Percentiles rank a stretch among this genome's conserved stretches.
Conservation (phyloP, 805 yeast genomes). For the Lachancea mirantina region DNA sequence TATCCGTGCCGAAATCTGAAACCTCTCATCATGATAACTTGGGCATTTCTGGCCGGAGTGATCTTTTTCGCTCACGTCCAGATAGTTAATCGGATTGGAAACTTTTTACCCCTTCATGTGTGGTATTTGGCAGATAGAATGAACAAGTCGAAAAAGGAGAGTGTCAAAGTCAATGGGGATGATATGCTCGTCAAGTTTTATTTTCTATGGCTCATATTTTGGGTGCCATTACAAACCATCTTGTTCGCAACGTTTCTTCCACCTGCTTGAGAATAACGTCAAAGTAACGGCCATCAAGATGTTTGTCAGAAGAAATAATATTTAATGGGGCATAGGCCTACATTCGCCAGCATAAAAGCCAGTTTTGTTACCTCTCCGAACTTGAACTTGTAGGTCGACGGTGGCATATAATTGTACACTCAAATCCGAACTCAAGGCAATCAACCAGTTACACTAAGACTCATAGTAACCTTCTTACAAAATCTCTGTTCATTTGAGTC, state of each 20-base stretch:
- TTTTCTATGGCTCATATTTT: conserved; percentile 45
- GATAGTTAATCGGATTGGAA: conserved; percentile 69
- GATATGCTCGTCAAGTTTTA: conserved; percentile 31
- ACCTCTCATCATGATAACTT: conserved; percentile 39
- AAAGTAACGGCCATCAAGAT: no score
- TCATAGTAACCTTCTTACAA: no score
- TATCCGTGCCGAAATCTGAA: conserved; percentile 32
- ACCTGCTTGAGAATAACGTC: conserved; percentile 60
- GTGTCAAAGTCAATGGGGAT: conserved; percentile 10
- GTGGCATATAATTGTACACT: no score
- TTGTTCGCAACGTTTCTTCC: conserved; percentile 81
- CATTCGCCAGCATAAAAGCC: no score
- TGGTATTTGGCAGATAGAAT: conserved; percentile 56
- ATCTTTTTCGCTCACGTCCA: conserved; percentile 73
- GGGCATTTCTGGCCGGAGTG: conserved; percentile 43
- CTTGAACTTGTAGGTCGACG: no score
- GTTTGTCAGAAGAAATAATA: no score
- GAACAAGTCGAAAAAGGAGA: conserved; percentile 16
- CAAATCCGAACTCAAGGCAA: no score
- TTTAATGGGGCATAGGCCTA: no score
- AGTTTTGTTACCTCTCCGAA: no score
- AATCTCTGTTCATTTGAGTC: no score
- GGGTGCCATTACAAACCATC: conserved; percentile 64
- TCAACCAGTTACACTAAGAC: no score
- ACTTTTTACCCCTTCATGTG: conserved; percentile 67